A percentile compares a stretch with the other conserved stretches of the same genome.
phyloP scores from a whole-genome alignment of 371 early-diverging fungal genomes.

The Mortierella sp. region DNA sequence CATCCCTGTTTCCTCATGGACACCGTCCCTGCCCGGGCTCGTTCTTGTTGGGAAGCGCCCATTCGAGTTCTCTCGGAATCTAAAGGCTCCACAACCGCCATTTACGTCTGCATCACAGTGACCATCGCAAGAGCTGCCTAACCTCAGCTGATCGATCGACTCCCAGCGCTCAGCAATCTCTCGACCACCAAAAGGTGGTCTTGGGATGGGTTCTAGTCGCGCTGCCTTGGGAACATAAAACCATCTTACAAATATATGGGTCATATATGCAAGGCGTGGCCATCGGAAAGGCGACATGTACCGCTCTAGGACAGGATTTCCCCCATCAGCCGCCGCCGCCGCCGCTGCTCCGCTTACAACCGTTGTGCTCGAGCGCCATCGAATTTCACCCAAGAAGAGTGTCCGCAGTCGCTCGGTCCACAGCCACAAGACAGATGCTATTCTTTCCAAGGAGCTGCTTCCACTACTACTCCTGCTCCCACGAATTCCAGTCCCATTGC shows the following conservation, averaged over 20 bases:
- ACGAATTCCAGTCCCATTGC: too few species aligned
- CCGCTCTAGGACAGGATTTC: not conserved
- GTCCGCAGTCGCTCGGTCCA: too few species aligned
- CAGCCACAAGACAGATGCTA: too few species aligned
- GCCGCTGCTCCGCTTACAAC: too few species aligned
- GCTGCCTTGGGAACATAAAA: conserved; percentile 23
- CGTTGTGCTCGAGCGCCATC: too few species aligned
- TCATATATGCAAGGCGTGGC: conserved; percentile 31
- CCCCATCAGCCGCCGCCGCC: too few species aligned
- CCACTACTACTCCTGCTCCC: too few species aligned
- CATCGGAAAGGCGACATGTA: conserved; percentile 28
- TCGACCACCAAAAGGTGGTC: conserved; percentile 12
- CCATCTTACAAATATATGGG: conserved; percentile 26
- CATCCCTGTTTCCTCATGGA: too few species aligned
- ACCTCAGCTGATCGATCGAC: not conserved
- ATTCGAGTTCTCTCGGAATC: not conserved
- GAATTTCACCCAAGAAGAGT: too few species aligned
- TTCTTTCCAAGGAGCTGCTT: too few species aligned
- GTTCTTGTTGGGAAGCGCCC: too few species aligned
- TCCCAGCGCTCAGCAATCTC: not conserved
- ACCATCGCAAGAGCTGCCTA: not conserved
- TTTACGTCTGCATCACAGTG: not conserved
- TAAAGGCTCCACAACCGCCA: not conserved
- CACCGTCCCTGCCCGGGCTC: too few species aligned
- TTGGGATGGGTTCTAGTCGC: conserved; percentile 33